Evolutionary conservation across 345 rosid genomes (phyloP).

Genomic region (Linum lewisii): DNA sequence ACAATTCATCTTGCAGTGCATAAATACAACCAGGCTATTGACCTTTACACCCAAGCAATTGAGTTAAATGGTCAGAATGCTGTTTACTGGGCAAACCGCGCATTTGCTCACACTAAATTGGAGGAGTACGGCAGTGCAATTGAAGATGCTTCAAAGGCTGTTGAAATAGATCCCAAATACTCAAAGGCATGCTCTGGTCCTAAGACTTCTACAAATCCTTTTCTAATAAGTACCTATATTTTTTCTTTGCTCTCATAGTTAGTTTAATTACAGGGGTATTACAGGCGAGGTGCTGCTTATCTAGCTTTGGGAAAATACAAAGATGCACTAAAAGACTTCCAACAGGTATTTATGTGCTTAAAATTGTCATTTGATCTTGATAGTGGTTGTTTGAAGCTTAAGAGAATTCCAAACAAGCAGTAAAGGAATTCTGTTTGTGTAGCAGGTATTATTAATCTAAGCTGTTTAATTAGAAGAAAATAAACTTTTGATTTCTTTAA

Average conservation of each 20-base stretch:
- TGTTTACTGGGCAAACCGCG: slow-evolving; percentile 95
- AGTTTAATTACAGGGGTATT: slow-evolving; percentile 57
- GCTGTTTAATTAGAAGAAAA: too few relatives aligned
- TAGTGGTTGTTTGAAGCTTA: neutral
- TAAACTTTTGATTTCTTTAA: too few relatives aligned
- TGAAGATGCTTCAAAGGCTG: slow-evolving; percentile 85
- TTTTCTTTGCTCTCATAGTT: neutral
- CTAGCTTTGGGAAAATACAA: slow-evolving; percentile 96
- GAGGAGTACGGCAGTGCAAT: slow-evolving; percentile 99
- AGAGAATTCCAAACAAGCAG: neutral
- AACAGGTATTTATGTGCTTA: slow-evolving; percentile 44
- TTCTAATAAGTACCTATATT: neutral
- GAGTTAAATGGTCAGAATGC: slow-evolving; percentile 55
- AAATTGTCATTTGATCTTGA: neutral
- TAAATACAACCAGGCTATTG: slow-evolving; percentile 72
- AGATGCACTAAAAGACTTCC: slow-evolving; percentile 94
- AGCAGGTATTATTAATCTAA: too few relatives aligned
- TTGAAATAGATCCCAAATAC: slow-evolving; percentile 75
- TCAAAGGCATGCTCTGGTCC: slow-evolving; percentile 48
- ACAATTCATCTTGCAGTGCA: slow-evolving; percentile 37
- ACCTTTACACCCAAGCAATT: slow-evolving; percentile 74
- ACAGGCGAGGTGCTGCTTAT: slow-evolving; percentile 91
- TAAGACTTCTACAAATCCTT: neutral
- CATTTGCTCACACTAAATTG: slow-evolving; percentile 81
- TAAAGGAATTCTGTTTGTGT: neutral